Base-by-base conservation (phyloP, 441 rosid genomes). In the Mallotus japonicus region DNA sequence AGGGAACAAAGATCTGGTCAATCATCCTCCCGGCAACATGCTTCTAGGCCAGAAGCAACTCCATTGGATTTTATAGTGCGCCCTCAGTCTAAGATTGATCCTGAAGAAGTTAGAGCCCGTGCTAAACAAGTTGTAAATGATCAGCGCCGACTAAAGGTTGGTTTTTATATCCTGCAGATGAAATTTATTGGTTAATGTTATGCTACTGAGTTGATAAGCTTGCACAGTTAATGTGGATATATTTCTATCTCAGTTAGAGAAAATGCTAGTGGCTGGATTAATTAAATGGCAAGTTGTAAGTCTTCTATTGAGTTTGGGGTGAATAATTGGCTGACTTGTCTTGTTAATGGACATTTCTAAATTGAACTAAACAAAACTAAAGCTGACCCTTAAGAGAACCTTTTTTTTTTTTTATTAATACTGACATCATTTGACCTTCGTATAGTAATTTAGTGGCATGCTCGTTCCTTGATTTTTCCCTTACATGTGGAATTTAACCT, bases 11-110 rank as follows among this genome's bases (percentile, higher is more conserved):
- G 83, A 79, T 80, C 97, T 65, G 87, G 99, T 47, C 95, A 86
- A 72, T 85, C 92, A 62, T 90, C 92, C 46, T 84, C 87, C 37
- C 82, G 91, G 73, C 85, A 84, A 62, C 90, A 83, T 74, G 84
- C 99, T 34, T 81, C 96, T 32, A 88, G 97, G 76, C 99, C 98
- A 55, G 99, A 95, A 83, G 98, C 99, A 66, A 88, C 99, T 17
- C 95, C 98, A 17, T 75, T 95, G 86, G 99, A 95, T 83, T 95
- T 90, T 77, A 22, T 89, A 56, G 90, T 93, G 76, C 98, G 99
- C 58, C 99, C 97, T 64, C 98, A 88, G 70, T 95, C 99, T 62
- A 95, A 91, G 85, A 80, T 95, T 82, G 99, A 95, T 67, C 96
- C 92, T 0, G 98, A 92, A 5, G 90, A 88, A 83, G 65, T 90